Base-by-base conservation (phyloP, 495 filamentous ascomycete genomes). In the Evernia prunastri region DNA sequence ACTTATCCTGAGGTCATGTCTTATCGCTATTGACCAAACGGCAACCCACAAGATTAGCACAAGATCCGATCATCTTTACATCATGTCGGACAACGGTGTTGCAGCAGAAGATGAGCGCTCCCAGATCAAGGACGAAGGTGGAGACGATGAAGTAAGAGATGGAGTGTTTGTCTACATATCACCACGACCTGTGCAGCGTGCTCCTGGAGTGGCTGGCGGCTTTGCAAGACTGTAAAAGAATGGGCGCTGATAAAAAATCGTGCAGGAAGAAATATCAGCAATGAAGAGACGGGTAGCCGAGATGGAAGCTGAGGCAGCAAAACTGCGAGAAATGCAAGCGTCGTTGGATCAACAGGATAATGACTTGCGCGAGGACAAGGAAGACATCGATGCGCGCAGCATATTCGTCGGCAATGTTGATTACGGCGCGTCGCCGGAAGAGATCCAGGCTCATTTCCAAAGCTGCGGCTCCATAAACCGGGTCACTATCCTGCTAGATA, bases 351-450 rank as follows among this genome's bases (percentile, higher is more conserved):
- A 92, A 72, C 87, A 92, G 68, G 86, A 83, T 39, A 85, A 90
- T 66, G 89, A 88, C 65, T 80, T 96, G 61, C 85, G 86, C 54
- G 95, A 99, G 72, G 90, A 91, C 76, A 93, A 94, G 75, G 95
- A 97, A 71, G 95, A 97, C 70, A 87, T 99, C 57, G 95, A 99
- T 76, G 89, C 84, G 66, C 86, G 95, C 64, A 96, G 91, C 78
- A 89, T 99, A 71, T 99, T 99, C 73, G 95, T 99, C 31, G 95
- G 95, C 56, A 99, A 99, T 72, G 95, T 99, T 61, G 95, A 99
- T 74, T 99, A 99, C 75, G 91, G 91, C 65, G 93, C 94, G 35
- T 95, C 92, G 20, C 94, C 95, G 0, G 95, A 99, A 77, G 95
- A 99, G 77, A 96, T 99, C 64, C 95, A 99, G 79, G 90, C 92